phyloP scores from a whole-genome alignment of 495 filamentous ascomycete genomes.

The Hypoxylon trugodes region DNA sequence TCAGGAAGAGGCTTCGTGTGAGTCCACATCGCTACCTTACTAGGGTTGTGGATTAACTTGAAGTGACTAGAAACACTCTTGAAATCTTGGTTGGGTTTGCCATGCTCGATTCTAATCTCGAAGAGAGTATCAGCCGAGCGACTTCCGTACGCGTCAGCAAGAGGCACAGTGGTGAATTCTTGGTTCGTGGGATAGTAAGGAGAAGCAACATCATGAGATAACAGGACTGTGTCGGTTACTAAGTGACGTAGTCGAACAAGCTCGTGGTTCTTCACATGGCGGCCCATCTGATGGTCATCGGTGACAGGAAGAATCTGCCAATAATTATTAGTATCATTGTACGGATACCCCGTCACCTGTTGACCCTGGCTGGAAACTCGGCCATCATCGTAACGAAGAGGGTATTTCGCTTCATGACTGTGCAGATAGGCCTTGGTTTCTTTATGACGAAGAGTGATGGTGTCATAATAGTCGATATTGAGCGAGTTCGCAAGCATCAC shows the following conservation, averaged over 20 bases:
- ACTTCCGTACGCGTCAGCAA: slow-evolving; percentile 76
- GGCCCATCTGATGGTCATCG: slow-evolving; percentile 62
- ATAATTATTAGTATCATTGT: slow-evolving; percentile 98
- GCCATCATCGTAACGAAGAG: slow-evolving; percentile 94
- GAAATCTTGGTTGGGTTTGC: slow-evolving; percentile 83
- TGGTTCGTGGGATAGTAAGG: slow-evolving; percentile 97
- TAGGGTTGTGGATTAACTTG: slow-evolving; percentile 92
- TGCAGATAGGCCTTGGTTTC: slow-evolving; percentile 96
- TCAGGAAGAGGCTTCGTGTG: slow-evolving; percentile 92
- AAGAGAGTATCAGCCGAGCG: slow-evolving; percentile 92
- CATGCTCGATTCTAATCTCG: slow-evolving; percentile 88
- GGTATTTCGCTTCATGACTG: slow-evolving; percentile 89
- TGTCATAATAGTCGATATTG: slow-evolving; percentile 88
- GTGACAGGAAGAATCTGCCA: slow-evolving; percentile 88
- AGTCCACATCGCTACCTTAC: slow-evolving; percentile 98
- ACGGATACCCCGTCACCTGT: slow-evolving; percentile 97
- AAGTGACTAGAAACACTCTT: slow-evolving; percentile 89
- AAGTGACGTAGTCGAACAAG: slow-evolving; percentile 87
- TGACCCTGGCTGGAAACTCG: slow-evolving; percentile 97
- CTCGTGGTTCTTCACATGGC: slow-evolving; percentile 83
- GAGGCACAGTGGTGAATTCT: slow-evolving; percentile 87
- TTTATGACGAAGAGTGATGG: slow-evolving; percentile 89
- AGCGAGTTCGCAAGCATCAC: slow-evolving; percentile 86
- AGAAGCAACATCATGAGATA: slow-evolving; percentile 99
- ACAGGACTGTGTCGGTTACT: slow-evolving; percentile 83